Evolutionary conservation across 257 asterid species (phyloP).

Genomic region (Salvia hispanica): DNA sequence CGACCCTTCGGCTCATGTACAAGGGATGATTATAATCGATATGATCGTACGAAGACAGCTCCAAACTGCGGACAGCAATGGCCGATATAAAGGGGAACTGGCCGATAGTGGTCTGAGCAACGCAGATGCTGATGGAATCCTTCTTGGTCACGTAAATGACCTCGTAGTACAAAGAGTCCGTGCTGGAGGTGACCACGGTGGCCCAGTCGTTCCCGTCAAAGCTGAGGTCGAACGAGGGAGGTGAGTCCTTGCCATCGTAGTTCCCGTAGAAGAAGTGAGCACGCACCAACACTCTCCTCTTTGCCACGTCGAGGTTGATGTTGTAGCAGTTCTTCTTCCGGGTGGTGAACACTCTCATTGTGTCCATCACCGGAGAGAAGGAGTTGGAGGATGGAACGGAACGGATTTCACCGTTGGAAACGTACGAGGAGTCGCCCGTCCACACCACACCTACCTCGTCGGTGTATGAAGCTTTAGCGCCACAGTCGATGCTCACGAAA

Average conservation of each 20-base stretch:
- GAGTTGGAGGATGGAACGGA: conserved; percentile 2
- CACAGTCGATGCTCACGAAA: conserved; percentile 34
- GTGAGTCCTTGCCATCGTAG: conserved; percentile 53
- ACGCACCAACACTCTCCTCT: conserved; percentile 50
- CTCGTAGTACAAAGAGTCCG: conserved; percentile 41
- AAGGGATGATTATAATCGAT: conserved; percentile 37
- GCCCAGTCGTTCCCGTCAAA: conserved; percentile 62
- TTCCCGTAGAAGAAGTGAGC: conserved; percentile 71
- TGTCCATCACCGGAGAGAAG: conserved; percentile 42
- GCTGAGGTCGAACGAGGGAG: conserved; percentile 62
- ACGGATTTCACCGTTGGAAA: conserved; percentile 23
- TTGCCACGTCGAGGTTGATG: conserved; percentile 9
- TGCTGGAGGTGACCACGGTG: conserved; percentile 38
- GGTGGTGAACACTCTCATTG: conserved; percentile 51
- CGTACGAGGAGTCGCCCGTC: conserved; percentile 33
- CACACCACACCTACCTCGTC: conserved; percentile 30
- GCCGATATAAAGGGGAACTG: conserved; percentile 67
- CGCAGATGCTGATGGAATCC: conserved; percentile 47
- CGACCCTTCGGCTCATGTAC: conserved; percentile 44
- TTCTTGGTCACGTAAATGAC: conserved; percentile 44
- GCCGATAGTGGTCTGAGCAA: conserved; percentile 43
- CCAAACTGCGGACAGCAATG: conserved; percentile 60
- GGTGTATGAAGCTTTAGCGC: conserved; percentile 21
- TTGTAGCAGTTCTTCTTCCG: conserved; percentile 55
- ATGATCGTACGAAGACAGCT: conserved; percentile 39